Evolutionary conservation across 192 early-diverging fungal species (phyloP), one percentile per base, ranked within the genome.

Genomic region (Funneliformis mosseae): DNA sequence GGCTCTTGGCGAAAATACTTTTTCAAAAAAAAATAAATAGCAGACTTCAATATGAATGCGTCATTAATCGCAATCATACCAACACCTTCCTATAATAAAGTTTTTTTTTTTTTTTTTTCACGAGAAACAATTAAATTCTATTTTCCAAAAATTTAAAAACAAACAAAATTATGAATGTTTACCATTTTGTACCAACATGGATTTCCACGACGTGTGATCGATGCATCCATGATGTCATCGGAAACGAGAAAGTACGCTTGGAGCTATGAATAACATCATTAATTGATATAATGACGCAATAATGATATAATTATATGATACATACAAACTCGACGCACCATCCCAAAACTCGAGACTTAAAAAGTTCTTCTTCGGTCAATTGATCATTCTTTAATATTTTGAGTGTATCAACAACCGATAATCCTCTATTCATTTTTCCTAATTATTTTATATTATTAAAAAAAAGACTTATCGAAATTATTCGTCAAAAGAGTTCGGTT

Each of bases 211-310:
- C 98, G 94, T 16, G 97, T 99, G 77, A 94, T 92, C 80, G 96
- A 97, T 48, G 87, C 88, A 85, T 99, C 98, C 97, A 98, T 99
- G 84, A 99, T 97, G 84, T 99, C 98, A 88, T 99, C 98, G 25
- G 97, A 90, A 14, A 99, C 95, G 74, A 99, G 91, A 91, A 99
- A 98, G 86, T 96, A 97, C 18, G 96, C 97, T 92, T 99, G 98
- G 62, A 99, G 91, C 96, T 95, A 86, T 23, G 70, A 69, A 33
- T 33, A 68, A 14, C 14, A 75, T 12, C 14, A n/a, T 23, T 33
- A n/a, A 12, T 71, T 60, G 8, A 50, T 16, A 38, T n/a, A 64
- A 11, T 45, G n/a, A 50, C 18, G 79, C 0, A 25, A 42, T 23
- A 8, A 33, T 59, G 12, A 11, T 82, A 62, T 59, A 2, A 55